A percentile compares a stretch with the other conserved stretches of the same genome.
Conservation (phyloP, 2,329 filamentous ascomycete genomes). For the Alternaria novae-zelandiae region DNA sequence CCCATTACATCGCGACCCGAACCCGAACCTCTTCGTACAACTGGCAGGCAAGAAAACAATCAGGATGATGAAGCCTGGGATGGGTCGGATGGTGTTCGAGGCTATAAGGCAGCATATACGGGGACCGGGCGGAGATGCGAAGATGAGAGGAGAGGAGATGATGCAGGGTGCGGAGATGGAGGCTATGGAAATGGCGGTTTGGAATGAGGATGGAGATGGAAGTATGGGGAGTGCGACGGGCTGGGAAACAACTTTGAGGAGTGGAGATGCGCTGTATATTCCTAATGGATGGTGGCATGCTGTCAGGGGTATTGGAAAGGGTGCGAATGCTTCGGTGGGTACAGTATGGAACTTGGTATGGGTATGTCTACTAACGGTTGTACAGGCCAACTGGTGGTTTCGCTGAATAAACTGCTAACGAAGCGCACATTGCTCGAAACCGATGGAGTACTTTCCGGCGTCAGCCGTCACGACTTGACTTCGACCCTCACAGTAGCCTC, state of each 20-base stretch:
- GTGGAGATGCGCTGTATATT: constrained; percentile 78
- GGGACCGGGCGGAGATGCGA: constrained; percentile 54
- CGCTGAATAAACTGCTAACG: constrained; percentile 54
- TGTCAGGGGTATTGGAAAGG: constrained; percentile 67
- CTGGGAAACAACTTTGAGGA: constrained; percentile 56
- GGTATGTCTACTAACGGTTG: background rate
- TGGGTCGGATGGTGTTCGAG: constrained; percentile 70
- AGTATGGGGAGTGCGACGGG: constrained; percentile 20
- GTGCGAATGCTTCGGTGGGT: constrained; percentile 64
- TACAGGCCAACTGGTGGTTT: constrained; percentile 80
- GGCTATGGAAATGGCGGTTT: constrained; percentile 72
- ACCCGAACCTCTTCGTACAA: constrained; percentile 91
- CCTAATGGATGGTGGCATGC: constrained; percentile 89
- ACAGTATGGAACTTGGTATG: background rate
- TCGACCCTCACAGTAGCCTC: constrained; percentile 77
- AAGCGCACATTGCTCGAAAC: too few species aligned
- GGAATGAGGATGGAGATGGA: constrained; percentile 57
- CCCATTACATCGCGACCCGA: constrained; percentile 89
- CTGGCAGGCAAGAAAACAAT: constrained; percentile 75
- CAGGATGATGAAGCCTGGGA: constrained; percentile 70
- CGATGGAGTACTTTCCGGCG: fast-evolving
- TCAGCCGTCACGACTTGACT: constrained; percentile 27
- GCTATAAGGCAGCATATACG: constrained; percentile 46
- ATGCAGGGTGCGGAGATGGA: constrained; percentile 79
- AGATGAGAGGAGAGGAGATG: constrained; percentile 83